These are phyloP conservation scores for Fusarium mangiferae DNA, from an alignment of 2,329 filamentous ascomycete genomes.

Conservation along the genomic window DNA sequence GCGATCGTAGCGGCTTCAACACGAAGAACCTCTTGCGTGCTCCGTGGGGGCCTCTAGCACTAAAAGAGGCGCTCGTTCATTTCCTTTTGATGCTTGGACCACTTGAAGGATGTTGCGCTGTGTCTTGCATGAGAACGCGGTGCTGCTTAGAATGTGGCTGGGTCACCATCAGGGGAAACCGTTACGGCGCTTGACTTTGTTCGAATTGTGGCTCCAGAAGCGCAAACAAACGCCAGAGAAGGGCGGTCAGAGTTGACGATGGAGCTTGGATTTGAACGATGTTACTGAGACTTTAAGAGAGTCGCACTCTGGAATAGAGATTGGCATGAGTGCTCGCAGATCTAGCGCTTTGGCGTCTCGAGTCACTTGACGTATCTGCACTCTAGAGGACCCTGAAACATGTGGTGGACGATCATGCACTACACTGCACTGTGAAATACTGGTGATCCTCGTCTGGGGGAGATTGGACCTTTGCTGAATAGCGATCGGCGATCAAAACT, in stretches of 20 bases:
- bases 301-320: slow-evolving; percentile 2
- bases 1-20: slow-evolving; percentile 1
- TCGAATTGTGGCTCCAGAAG: slow-evolving; percentile 2
- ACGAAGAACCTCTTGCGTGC: slow-evolving; percentile 27
- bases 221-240: slow-evolving; percentile 7
- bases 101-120: slow-evolving; percentile 4
- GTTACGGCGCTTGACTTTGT: background rate
- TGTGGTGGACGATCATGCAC: background rate
- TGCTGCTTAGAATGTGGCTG: slow-evolving; percentile 17
- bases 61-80: slow-evolving; percentile 28
- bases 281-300: background rate
- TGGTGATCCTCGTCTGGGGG: slow-evolving; percentile 35
- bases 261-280: background rate
- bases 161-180: slow-evolving; percentile 1
- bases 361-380: background rate
- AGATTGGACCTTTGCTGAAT: slow-evolving; percentile 16
- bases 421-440: slow-evolving; percentile 29
- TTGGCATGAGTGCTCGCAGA: slow-evolving; percentile 5
- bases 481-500: slow-evolving; percentile 21
- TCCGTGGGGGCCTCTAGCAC: slow-evolving; percentile 17
- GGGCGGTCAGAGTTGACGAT: slow-evolving; percentile 1
- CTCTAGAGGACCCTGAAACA: slow-evolving; percentile 11
- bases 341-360: background rate
- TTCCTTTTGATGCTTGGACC: slow-evolving; percentile 28
- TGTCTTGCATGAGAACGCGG: slow-evolving; percentile 6